Evolutionary conservation across 192 early-diverging fungal species (phyloP).

Genomic region (Coemansia sp.): DNA sequence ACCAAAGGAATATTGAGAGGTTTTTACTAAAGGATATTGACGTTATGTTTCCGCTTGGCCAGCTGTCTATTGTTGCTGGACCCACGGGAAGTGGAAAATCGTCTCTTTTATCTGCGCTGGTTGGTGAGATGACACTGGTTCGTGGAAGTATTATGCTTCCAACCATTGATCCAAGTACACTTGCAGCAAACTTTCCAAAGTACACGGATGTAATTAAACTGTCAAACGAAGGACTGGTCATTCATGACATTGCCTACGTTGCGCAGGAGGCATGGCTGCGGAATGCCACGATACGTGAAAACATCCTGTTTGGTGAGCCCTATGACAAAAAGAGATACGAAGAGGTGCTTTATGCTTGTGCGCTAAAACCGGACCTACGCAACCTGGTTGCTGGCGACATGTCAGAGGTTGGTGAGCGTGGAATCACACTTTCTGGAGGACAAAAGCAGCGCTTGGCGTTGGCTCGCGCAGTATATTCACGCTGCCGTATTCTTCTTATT

Average conservation of each 20-base stretch:
- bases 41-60: conserved; percentile 59
- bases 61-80: conserved; percentile 68
- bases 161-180: conserved; percentile 2
- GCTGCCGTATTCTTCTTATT: conserved; percentile 60
- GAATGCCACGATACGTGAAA: too few relatives aligned
- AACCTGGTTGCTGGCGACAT: conserved; percentile 79
- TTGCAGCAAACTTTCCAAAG: neutral
- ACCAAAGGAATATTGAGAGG: neutral
- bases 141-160: conserved; percentile 20
- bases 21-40: conserved; percentile 64
- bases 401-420: conserved; percentile 40
- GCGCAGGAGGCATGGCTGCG: too few relatives aligned
- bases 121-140: conserved; percentile 67
- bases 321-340: conserved; percentile 77
- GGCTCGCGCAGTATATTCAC: conserved; percentile 79
- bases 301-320: conserved; percentile 68
- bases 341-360: conserved; percentile 77
- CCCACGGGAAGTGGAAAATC: conserved; percentile 88
- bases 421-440: conserved; percentile 75
- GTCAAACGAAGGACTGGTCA: conserved; percentile 19
- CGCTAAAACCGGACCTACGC: conserved; percentile 75
- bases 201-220: conserved; percentile 14
- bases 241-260: conserved; percentile 67
- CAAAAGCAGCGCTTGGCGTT: conserved; percentile 76
- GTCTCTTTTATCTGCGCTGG: conserved; percentile 66